Evolutionary conservation across 2,329 filamentous ascomycete species (phyloP), one percentile per base, ranked within the genome.

Genomic region (Apiospora rasikravindrae): DNA sequence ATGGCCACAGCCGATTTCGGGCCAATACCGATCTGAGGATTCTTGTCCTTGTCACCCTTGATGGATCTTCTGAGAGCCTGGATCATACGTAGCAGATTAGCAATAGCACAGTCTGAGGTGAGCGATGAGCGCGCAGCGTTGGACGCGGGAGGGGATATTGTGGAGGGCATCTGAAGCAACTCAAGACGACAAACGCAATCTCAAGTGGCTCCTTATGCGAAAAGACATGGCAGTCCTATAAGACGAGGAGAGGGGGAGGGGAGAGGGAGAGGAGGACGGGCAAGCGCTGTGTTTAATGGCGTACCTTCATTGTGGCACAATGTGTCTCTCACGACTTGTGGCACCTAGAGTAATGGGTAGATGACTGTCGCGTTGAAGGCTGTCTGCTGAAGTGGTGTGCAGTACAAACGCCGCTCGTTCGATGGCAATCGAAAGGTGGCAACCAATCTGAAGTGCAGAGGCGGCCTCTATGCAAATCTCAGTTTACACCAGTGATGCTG

Each of bases 1-100:
- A 98, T 97, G 70, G 95, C 94, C 76, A 96, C 90, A 53, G 94
- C 93, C 71, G 95, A 93, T 83, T 98, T 98, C 75, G 93, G 92
- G 22, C 92, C 91, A 77, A 97, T 93, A 72, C 93, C 92, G 77
- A 94, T 88, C 80, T 94, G 92, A 76, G 90, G 88, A 75, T 90
- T 90, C 81, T 92, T 90, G 74, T 89, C 91, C 87, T 95, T 97
- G 77, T 97, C 94, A 82, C 93, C 92, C 86, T 97, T 97, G 84
- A 97, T 93, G 74, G 94, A 97, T 84, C 94, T 90, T 82, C 95
- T 90, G 83, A 98, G 89, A 82, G 92, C 92, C 92, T 94, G 85
- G 67, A 86, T 76, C 53, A 83, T 77, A 79, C 83, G 82, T 82
- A 85, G 84, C 53, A 79, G 79, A 73, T 81, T 78, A 81, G 80